Evolutionary conservation across 2,329 filamentous ascomycete species (phyloP).

Genomic region (Trichoderma sp.): DNA sequence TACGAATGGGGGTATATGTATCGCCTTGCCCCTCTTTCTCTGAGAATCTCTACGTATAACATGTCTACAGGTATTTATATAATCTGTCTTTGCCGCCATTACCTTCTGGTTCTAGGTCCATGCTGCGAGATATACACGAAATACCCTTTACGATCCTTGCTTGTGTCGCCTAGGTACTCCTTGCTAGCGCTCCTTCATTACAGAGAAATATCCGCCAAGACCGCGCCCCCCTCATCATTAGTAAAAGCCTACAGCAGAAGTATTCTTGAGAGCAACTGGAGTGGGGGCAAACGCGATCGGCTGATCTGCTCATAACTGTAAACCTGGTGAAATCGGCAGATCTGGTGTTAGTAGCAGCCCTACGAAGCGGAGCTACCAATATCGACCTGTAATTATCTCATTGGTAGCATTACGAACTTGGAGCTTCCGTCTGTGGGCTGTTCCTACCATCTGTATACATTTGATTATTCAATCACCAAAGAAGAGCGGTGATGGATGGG

Average conservation of each 20-base stretch:
- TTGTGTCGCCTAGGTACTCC: background rate
- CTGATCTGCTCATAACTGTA: background rate
- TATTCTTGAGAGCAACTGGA: background rate
- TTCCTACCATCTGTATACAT: background rate
- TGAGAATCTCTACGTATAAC: background rate
- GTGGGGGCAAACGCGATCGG: background rate
- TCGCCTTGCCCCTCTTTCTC: background rate
- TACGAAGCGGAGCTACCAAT: background rate
- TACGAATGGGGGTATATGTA: background rate
- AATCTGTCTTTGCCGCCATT: background rate
- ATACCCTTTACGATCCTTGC: background rate
- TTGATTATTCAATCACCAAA: background rate
- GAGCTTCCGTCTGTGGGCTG: background rate
- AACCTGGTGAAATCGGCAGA: background rate
- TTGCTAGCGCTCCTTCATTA: background rate
- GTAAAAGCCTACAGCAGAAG: background rate
- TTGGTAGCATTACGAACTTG: background rate
- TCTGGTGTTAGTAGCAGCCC: background rate
- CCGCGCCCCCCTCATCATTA: background rate
- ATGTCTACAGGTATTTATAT: background rate
- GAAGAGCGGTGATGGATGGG: background rate
- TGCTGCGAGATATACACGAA: background rate
- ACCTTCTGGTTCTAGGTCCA: background rate
- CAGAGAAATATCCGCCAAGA: background rate
- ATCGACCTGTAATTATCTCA: background rate